Conservation (phyloP, 2,329 filamentous ascomycete genomes). For the Neofusicoccum parvum region DNA sequence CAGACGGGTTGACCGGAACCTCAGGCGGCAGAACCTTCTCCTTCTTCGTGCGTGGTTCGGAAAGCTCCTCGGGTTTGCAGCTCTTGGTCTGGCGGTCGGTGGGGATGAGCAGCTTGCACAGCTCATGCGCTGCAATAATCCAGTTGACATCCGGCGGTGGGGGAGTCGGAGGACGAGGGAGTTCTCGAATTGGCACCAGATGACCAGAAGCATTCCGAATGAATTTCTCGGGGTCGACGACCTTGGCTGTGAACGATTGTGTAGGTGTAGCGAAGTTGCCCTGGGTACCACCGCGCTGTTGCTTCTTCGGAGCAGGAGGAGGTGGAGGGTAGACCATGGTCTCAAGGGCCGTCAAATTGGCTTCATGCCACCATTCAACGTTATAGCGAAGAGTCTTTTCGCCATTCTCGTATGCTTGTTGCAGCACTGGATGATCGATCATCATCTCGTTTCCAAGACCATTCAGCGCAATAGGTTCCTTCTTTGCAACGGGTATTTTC, state of each 20-base stretch:
- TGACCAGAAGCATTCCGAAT: constrained; percentile 63
- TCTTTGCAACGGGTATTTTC: background rate
- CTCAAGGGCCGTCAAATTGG: constrained; percentile 36
- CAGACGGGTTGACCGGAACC: constrained; percentile 45
- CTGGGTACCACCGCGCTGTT: constrained; percentile 56
- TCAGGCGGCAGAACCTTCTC: constrained; percentile 50
- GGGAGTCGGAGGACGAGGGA: constrained; percentile 56
- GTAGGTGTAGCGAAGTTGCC: constrained; percentile 87
- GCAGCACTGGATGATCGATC: background rate
- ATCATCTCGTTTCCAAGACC: constrained; percentile 63
- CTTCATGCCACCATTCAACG: constrained; percentile 48
- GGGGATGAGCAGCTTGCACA: constrained; percentile 82
- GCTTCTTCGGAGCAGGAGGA: constrained; percentile 60
- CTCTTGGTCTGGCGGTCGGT: constrained; percentile 73
- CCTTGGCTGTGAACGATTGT: constrained; percentile 81
- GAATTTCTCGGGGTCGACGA: constrained; percentile 66
- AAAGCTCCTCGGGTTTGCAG: constrained; percentile 75
- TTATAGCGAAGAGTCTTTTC: constrained; percentile 42
- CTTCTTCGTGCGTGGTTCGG: constrained; percentile 57
- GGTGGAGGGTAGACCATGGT: constrained; percentile 36
- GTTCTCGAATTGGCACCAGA: constrained; percentile 28
- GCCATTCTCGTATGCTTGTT: background rate
- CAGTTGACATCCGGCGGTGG: constrained; percentile 83
- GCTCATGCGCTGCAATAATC: constrained; percentile 79
- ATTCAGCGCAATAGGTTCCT: constrained; percentile 25